Conservation (phyloP, 768 basidiomycete species). For the Suillus discolor region DNA sequence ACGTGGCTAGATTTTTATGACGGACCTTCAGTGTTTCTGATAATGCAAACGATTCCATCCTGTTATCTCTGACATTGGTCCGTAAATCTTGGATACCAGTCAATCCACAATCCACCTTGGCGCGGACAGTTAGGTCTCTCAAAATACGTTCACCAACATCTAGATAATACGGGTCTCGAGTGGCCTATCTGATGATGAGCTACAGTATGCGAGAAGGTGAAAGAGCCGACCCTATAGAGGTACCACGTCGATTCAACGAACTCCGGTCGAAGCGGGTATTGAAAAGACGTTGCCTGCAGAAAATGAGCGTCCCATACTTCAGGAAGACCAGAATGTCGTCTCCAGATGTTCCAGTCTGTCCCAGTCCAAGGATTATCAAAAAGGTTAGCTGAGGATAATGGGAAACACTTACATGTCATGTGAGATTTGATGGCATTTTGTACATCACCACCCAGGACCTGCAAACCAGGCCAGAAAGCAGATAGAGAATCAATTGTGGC, state of each 20-base stretch:
- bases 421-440: conserved; percentile 93
- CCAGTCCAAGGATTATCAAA: conserved; percentile 10
- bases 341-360: conserved; percentile 92
- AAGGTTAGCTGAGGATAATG: background rate
- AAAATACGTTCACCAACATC: conserved; percentile 87
- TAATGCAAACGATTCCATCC: conserved; percentile 97
- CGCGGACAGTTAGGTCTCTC: conserved; percentile 68
- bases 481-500: conserved; percentile 91
- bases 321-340: conserved; percentile 82
- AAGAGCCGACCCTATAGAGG: conserved; percentile 71
- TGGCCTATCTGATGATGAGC: conserved; percentile 60
- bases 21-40: conserved; percentile 89
- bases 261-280: conserved; percentile 86
- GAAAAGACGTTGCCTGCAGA: conserved; percentile 69
- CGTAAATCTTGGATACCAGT: conserved; percentile 80
- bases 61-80: conserved; percentile 78
- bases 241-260: conserved; percentile 98
- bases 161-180: conserved; percentile 89
- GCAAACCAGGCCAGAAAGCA: conserved; percentile 97
- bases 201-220: conserved; percentile 6
- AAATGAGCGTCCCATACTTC: conserved; percentile 89
- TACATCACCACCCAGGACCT: conserved; percentile 83
- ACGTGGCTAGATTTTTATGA: background rate
- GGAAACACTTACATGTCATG: conserved; percentile 65
- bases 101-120: conserved; percentile 87